Percentiles rank a stretch among this genome's conserved stretches.
Conservation (phyloP, 1,284 basidiomycete species). For the Apiotrichum montevideense region DNA sequence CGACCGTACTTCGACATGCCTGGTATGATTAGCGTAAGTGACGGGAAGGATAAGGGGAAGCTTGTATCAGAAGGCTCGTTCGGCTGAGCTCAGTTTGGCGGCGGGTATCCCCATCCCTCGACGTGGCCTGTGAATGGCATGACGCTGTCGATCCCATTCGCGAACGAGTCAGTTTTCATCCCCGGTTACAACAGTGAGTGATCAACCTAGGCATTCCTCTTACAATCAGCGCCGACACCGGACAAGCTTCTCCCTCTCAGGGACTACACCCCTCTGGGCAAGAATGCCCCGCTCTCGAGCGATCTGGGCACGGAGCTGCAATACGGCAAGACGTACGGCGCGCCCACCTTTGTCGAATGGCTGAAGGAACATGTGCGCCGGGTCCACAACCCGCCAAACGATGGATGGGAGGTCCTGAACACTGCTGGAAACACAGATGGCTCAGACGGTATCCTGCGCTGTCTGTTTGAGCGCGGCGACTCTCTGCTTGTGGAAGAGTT, state of each 20-base stretch:
- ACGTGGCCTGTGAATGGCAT: slow-evolving; percentile 39
- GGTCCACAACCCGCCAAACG: slow-evolving; percentile 27
- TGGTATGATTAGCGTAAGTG: slow-evolving; percentile 27
- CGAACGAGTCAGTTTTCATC: slow-evolving; percentile 29
- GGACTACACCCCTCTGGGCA: slow-evolving; percentile 19
- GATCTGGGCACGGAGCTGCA: slow-evolving; percentile 33
- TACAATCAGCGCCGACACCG: slow-evolving; percentile 14
- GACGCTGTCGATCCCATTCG: slow-evolving; percentile 36
- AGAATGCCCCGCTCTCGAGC: slow-evolving; percentile 22
- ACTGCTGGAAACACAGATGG: slow-evolving; percentile 40
- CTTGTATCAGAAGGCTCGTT: too few relatives aligned
- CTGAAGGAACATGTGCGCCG: slow-evolving; percentile 29
- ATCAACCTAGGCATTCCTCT: too few relatives aligned
- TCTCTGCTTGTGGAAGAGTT: slow-evolving; percentile 40
- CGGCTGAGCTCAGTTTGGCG: slow-evolving; percentile 27
- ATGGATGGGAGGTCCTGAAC: slow-evolving; percentile 27
- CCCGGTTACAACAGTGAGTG: slow-evolving; percentile 27
- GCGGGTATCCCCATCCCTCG: slow-evolving; percentile 29
- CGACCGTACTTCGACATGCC: slow-evolving; percentile 25
- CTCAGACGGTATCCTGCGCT: slow-evolving; percentile 29
- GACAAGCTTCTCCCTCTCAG: slow-evolving; percentile 24
- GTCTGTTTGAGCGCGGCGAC: slow-evolving; percentile 30
- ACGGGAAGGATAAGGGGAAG: too few relatives aligned
- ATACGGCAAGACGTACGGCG: slow-evolving; percentile 31
- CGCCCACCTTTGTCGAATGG: slow-evolving; percentile 28